A percentile compares a stretch with the other conserved stretches of the same genome.
Conservation (phyloP, 2,329 filamentous ascomycete species). For the Fonsecaea pedrosoi region DNA sequence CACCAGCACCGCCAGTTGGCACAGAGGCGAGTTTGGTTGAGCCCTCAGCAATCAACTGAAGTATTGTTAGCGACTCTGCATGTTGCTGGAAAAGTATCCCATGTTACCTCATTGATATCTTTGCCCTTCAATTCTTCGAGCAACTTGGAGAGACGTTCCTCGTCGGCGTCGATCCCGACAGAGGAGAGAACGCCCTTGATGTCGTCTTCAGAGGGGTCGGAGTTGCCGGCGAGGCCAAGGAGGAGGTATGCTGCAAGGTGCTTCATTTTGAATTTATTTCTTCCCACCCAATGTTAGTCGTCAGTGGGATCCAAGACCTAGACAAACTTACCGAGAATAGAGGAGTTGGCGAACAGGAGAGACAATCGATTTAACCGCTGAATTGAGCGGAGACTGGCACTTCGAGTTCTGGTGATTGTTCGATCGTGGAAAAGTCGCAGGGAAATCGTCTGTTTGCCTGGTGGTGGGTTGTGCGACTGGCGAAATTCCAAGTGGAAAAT, state of each 20-base stretch:
- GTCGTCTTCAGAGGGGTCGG: slow-evolving; percentile 81
- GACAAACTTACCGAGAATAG: slow-evolving; percentile 32
- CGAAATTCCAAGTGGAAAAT: slow-evolving; percentile 40
- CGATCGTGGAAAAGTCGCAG: slow-evolving; percentile 44
- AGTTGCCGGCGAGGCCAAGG: slow-evolving; percentile 90
- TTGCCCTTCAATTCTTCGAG: slow-evolving; percentile 73
- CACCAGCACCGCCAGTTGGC: slow-evolving; percentile 84
- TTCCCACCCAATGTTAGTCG: slow-evolving; percentile 31
- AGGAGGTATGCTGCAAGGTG: slow-evolving; percentile 99
- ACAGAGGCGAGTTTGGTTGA: slow-evolving; percentile 95
- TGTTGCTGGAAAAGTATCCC: slow-evolving; percentile 29
- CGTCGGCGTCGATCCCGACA: slow-evolving; percentile 89
- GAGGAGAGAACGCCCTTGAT: slow-evolving; percentile 88
- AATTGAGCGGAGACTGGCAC: slow-evolving; percentile 98
- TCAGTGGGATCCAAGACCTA: not conserved
- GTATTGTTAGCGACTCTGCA: slow-evolving; percentile 41
- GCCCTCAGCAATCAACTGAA: slow-evolving; percentile 87
- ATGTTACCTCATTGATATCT: slow-evolving; percentile 82
- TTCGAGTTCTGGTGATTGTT: slow-evolving; percentile 74
- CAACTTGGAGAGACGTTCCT: slow-evolving; percentile 89
- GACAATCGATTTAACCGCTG: slow-evolving; percentile 99
- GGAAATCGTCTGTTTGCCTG: slow-evolving; percentile 17
- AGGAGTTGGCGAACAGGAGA: slow-evolving; percentile 57
- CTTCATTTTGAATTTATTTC: slow-evolving; percentile 81
- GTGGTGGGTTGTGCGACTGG: slow-evolving; percentile 34